Evolutionary conservation across 192 early-diverging fungal species (phyloP).

Genomic region (Globomyces pollinis-pini): DNA sequence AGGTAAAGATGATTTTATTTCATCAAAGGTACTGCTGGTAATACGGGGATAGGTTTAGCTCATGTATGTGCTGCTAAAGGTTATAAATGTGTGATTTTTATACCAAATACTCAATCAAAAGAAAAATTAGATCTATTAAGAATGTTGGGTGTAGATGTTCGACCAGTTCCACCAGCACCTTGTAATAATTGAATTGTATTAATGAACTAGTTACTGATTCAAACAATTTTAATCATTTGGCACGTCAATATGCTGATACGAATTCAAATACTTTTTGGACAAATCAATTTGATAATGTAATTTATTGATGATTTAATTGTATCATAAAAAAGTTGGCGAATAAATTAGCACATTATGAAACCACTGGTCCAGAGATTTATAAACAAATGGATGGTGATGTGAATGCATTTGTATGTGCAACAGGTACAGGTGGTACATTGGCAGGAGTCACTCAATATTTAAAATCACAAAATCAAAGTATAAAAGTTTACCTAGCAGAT

Average conservation of each 20-base stretch:
- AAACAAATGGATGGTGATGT: slow-evolving; percentile 67
- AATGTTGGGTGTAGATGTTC: slow-evolving; percentile 91
- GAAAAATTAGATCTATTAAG: slow-evolving; percentile 90
- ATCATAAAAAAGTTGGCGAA: slow-evolving; percentile 66
- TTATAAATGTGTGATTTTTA: slow-evolving; percentile 92
- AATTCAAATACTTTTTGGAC: slow-evolving; percentile 88
- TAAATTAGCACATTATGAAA: slow-evolving; percentile 85
- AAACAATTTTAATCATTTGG: slow-evolving; percentile 92
- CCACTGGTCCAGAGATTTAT: slow-evolving; percentile 94
- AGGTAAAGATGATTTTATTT: slow-evolving; percentile 19
- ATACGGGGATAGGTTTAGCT: slow-evolving; percentile 94
- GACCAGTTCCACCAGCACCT: too few relatives aligned
- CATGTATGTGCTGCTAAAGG: slow-evolving; percentile 90
- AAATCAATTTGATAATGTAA: slow-evolving; percentile 88
- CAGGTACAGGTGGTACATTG: slow-evolving; percentile 88
- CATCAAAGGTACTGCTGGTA: slow-evolving; percentile 31
- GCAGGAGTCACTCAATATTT: slow-evolving; percentile 77
- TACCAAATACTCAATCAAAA: slow-evolving; percentile 93
- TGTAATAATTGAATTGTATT: too few relatives aligned
- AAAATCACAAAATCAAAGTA: slow-evolving; percentile 60
- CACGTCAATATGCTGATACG: slow-evolving; percentile 67
- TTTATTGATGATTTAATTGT: not conserved
- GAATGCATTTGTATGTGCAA: slow-evolving; percentile 86
- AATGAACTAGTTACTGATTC: slow-evolving; percentile 90
- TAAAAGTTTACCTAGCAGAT: slow-evolving; percentile 82